Percentiles rank a stretch among this genome's conserved stretches.
phyloP scores from a whole-genome alignment of 768 basidiomycete genomes.

The Suillus ampliporus region DNA sequence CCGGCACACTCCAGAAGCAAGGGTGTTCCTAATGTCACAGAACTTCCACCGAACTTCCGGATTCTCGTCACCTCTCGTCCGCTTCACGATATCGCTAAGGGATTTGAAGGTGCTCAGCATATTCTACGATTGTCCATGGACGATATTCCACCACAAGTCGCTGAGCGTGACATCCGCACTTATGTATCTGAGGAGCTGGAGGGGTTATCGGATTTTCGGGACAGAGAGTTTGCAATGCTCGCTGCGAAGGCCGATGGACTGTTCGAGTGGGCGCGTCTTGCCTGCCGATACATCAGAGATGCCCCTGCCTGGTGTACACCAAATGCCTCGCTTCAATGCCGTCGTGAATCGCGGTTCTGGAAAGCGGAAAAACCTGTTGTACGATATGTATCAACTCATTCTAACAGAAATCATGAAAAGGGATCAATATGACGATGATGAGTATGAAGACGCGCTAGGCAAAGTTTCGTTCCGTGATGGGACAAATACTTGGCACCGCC shows the following conservation, averaged over 20 bases:
- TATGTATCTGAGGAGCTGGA: conserved; percentile 1
- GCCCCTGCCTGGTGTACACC: not conserved
- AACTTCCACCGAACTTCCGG: conserved; percentile 16
- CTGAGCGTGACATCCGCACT: not conserved
- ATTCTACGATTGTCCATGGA: conserved; percentile 5
- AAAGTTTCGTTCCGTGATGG: conserved; percentile 11
- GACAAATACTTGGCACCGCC: conserved; percentile 4
- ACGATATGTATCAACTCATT: not conserved
- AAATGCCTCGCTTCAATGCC: not conserved
- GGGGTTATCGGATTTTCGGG: not conserved
- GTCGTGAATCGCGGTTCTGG: not conserved
- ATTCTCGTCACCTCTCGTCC: conserved; percentile 19
- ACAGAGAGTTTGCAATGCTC: not conserved
- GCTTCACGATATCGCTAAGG: conserved; percentile 2
- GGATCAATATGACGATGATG: not conserved
- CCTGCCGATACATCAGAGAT: not conserved
- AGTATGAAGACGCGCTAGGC: not conserved
- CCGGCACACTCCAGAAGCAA: not conserved
- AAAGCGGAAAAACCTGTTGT: not conserved
- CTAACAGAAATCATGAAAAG: not conserved
- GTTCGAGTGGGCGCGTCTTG: conserved; percentile 18
- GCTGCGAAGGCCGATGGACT: conserved; percentile 6
- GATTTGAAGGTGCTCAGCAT: not conserved
- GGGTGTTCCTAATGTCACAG: not conserved
- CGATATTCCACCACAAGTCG: not conserved